phyloP scores from a whole-genome alignment of 192 early-diverging fungal species.

The Paraglomus brasilianum region DNA sequence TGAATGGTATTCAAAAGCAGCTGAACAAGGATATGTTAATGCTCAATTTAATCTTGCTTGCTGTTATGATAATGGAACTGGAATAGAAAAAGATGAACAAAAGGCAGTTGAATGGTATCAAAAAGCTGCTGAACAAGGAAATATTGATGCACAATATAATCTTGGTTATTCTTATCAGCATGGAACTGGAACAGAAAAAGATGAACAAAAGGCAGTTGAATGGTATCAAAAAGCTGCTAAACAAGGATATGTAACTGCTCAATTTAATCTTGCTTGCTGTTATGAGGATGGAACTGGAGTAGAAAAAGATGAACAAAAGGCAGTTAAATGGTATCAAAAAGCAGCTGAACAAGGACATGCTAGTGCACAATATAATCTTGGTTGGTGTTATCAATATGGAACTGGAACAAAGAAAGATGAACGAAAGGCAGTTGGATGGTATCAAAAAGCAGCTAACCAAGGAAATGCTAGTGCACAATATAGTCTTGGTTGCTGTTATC shows the following conservation, averaged over 20 bases:
- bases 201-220: conserved; percentile 53
- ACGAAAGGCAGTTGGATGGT: conserved; percentile 50
- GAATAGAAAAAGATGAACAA: conserved; percentile 48
- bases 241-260: conserved; percentile 44
- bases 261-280: conserved; percentile 47
- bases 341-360: conserved; percentile 62
- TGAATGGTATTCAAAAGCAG: conserved; percentile 42
- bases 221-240: conserved; percentile 48
- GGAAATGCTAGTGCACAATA: too few relatives aligned
- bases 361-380: conserved; percentile 69
- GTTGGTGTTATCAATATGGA: conserved; percentile 71
- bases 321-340: conserved; percentile 53
- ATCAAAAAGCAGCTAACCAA: conserved; percentile 37
- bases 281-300: conserved; percentile 50
- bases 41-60: conserved; percentile 61
- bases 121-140: conserved; percentile 40
- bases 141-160: conserved; percentile 50
- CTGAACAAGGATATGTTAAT: conserved; percentile 44
- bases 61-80: conserved; percentile 67
- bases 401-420: conserved; percentile 47
- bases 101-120: conserved; percentile 66
- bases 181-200: conserved; percentile 57
- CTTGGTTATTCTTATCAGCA: conserved; percentile 75
- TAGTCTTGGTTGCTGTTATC: conserved; percentile 66
- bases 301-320: conserved; percentile 37